Evolutionary conservation across 2,329 filamentous ascomycete genomes (phyloP).

Genomic region (Sodiomyces alkalinus): DNA sequence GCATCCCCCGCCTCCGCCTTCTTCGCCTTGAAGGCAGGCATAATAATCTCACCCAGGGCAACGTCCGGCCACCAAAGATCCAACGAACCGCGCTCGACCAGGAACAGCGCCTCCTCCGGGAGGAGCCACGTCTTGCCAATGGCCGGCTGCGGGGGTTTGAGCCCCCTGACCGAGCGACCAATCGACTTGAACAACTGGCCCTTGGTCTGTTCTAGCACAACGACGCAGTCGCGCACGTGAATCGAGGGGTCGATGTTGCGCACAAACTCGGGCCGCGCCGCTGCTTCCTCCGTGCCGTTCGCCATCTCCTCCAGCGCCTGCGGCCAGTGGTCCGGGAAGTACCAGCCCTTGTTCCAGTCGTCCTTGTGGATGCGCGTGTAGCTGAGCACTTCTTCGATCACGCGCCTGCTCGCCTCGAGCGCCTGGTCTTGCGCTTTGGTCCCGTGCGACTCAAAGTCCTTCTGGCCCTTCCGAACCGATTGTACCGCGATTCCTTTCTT

Average conservation of each 20-base stretch:
- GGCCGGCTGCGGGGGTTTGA: conserved; percentile 33
- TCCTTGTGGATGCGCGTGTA: conserved; percentile 64
- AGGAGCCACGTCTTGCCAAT: conserved; percentile 63
- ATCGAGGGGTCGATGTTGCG: conserved; percentile 22
- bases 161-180: conserved; percentile 47
- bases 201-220: conserved; percentile 55
- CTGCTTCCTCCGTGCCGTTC: background rate
- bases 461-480: conserved; percentile 81
- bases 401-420: conserved; percentile 66
- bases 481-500: conserved; percentile 37
- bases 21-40: conserved; percentile 16
- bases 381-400: conserved; percentile 77
- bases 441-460: conserved; percentile 91
- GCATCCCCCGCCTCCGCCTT: conserved; percentile 13
- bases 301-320: conserved; percentile 2
- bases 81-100: conserved; percentile 75
- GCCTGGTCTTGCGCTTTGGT: conserved; percentile 66
- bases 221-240: conserved; percentile 33
- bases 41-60: conserved; percentile 31
- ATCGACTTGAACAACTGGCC: conserved; percentile 63
- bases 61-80: conserved; percentile 70
- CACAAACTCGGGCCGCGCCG: conserved; percentile 6
- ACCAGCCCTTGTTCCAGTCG: conserved; percentile 54
- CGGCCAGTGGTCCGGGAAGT: conserved; percentile 48
- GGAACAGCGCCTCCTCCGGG: conserved; percentile 80